Evolutionary conservation across 495 filamentous ascomycete genomes (phyloP).

Genomic region (Penicillium riverlandense): DNA sequence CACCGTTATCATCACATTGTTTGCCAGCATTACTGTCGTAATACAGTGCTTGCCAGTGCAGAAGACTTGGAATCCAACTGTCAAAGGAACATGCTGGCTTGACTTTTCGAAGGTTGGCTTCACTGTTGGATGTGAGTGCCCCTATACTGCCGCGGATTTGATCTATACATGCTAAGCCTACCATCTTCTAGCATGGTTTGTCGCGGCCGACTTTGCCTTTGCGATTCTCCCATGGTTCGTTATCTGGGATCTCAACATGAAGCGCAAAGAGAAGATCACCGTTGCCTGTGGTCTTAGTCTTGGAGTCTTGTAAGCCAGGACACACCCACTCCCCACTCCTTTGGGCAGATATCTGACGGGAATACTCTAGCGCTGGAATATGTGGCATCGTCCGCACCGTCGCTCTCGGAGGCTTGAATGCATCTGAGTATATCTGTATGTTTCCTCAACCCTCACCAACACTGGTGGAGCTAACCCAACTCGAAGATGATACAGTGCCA

Average conservation of each 20-base stretch:
- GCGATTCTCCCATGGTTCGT: slow-evolving; percentile 24
- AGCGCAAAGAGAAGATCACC: slow-evolving; percentile 21
- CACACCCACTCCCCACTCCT: background rate
- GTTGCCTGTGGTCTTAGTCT: slow-evolving; percentile 19
- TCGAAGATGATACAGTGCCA: slow-evolving; percentile 17
- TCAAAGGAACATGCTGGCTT: slow-evolving; percentile 14
- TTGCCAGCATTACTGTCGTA: slow-evolving; percentile 14
- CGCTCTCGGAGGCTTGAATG: slow-evolving; percentile 12
- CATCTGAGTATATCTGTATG: slow-evolving; percentile 20
- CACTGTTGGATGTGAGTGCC: slow-evolving; percentile 19
- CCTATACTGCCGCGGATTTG: background rate
- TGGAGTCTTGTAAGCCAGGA: slow-evolving; percentile 15
- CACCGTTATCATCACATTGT: slow-evolving; percentile 12
- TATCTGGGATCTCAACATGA: slow-evolving; percentile 26
- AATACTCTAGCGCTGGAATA: slow-evolving; percentile 13
- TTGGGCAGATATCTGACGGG: background rate
- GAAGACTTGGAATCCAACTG: slow-evolving; percentile 13
- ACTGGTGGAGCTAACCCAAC: background rate
- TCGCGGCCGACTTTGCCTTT: slow-evolving; percentile 19
- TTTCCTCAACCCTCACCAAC: background rate
- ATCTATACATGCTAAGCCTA: background rate
- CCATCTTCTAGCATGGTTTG: slow-evolving; percentile 14
- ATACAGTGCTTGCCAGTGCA: slow-evolving; percentile 18
- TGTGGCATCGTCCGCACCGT: slow-evolving; percentile 24
- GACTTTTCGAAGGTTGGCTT: slow-evolving; percentile 22